These are phyloP conservation scores for Trifolium subterraneum DNA, from an alignment of 306 rosid genomes.

Conservation along the genomic window DNA sequence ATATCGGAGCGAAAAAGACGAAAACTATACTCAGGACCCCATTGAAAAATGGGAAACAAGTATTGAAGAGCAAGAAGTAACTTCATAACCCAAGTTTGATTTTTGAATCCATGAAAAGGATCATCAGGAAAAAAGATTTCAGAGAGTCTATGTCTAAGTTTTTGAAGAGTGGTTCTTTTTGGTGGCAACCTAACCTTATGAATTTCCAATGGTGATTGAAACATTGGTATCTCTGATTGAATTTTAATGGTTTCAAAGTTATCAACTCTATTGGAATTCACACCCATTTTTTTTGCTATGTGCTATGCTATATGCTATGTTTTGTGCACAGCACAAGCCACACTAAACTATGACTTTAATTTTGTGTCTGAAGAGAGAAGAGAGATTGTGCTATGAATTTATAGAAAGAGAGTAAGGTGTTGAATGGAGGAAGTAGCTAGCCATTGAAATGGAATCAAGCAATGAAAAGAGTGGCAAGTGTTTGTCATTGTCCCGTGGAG, in stretches of 20 bases:
- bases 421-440: not conserved
- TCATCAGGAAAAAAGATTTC: constrained; percentile 94
- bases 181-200: constrained; percentile 78
- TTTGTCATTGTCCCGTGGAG: constrained; percentile 32
- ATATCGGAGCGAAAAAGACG: constrained; percentile 68
- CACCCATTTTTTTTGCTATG: constrained; percentile 50
- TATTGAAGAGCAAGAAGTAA: constrained; percentile 68
- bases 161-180: constrained; percentile 60
- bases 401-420: constrained; percentile 45
- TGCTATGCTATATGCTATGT: constrained; percentile 1
- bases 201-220: constrained; percentile 51
- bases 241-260: constrained; percentile 51
- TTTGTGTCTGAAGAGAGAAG: constrained; percentile 34
- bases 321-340: constrained; percentile 20
- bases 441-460: constrained; percentile 19
- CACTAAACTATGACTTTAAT: not conserved
- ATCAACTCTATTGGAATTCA: constrained; percentile 75
- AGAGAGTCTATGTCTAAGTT: constrained; percentile 66
- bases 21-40: constrained; percentile 72
- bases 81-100: constrained; percentile 59
- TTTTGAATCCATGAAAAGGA: constrained; percentile 74
- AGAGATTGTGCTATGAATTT: constrained; percentile 46
- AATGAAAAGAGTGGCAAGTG: not conserved
- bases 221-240: constrained; percentile 49
- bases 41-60: constrained; percentile 83